Base-by-base conservation (phyloP, 345 rosid genomes). In the Hypericum androsaemum region DNA sequence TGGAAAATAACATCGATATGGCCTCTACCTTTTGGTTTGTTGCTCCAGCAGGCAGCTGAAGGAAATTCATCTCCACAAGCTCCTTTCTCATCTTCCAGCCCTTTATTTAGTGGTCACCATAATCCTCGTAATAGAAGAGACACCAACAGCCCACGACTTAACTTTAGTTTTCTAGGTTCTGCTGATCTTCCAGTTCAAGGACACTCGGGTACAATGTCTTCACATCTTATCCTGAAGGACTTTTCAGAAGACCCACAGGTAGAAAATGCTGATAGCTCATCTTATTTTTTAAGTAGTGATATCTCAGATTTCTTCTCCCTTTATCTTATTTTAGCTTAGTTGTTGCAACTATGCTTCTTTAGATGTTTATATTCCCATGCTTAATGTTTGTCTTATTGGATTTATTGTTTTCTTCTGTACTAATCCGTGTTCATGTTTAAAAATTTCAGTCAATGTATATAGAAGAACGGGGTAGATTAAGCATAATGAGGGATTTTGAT, bases 1-100 rank as follows among this genome's bases (percentile, higher is more conserved):
- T 71, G 78, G 39, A 58, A 78, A 37, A 67, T 80, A 63, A 50
- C 82, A 67, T 92, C 98, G 14, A 80, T 92, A 64, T 92, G 96
- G 95, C 76, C 95, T 67, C 88, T 85, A 66, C 96, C 94, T 43
- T 81, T 64, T 77, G 98, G 96, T 65, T 68, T 92, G 55, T 77
- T 92, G 59, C 84, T 92, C 41, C 89, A 82, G 77, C 82, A 76
- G 68, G 77, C 66, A 48, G 64, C 68, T 62, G 92, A 80, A 60
- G 78, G 71, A 49, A 70, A 59, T 70, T 72, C 77, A 37, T 10
- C 71, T 45, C 12, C 60, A 12, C 74, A 51, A 71, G 57, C 61
- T 55, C 65, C 79, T 43, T 68, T 72, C 63, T 58, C 71, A 47
- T 65, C 75, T 59, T 73, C 82, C 59, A 84, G 73, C 65, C 80